Conservation (phyloP, 495 filamentous ascomycete genomes). For the Hyaloscypha bicolor region DNA sequence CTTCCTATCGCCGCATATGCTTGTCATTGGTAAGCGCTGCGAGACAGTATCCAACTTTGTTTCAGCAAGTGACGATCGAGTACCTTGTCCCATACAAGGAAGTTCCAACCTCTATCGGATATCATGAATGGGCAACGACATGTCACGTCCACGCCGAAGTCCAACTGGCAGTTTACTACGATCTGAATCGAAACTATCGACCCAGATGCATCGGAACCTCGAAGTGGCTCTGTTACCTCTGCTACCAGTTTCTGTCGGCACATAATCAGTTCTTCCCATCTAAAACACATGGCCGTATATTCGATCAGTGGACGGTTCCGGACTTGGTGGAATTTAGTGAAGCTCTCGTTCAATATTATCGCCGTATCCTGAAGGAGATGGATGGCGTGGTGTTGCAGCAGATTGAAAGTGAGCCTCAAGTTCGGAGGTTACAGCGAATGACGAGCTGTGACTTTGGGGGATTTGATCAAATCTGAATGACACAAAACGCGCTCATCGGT, state of each 20-base stretch:
- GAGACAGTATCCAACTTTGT: conserved; percentile 4
- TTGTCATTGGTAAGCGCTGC: conserved; percentile 6
- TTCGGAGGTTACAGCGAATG: conserved; percentile 16
- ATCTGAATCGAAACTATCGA: neutral
- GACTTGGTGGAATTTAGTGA: conserved; percentile 12
- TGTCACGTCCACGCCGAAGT: conserved; percentile 25
- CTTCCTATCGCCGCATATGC: conserved; percentile 14
- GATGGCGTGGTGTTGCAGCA: conserved; percentile 2
- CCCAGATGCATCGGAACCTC: conserved; percentile 18
- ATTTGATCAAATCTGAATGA: neutral
- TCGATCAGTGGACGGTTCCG: conserved; percentile 24
- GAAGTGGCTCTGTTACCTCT: conserved; percentile 24
- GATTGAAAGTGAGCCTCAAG: conserved; percentile 17
- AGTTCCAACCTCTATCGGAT: conserved; percentile 17
- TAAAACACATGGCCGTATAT: conserved; percentile 20
- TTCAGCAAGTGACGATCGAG: neutral
- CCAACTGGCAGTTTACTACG: conserved; percentile 21
- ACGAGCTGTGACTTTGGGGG: conserved; percentile 10
- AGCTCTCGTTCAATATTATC: conserved; percentile 8
- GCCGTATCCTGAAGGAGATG: conserved; percentile 9
- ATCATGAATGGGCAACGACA: conserved; percentile 17
- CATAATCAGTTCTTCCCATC: conserved; percentile 19
- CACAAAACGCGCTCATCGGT: too few relatives aligned
- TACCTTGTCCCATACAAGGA: conserved; percentile 13
- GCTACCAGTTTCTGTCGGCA: conserved; percentile 13